Base-by-base conservation (phyloP, 345 rosid species). In the Pugionium cornutum region DNA sequence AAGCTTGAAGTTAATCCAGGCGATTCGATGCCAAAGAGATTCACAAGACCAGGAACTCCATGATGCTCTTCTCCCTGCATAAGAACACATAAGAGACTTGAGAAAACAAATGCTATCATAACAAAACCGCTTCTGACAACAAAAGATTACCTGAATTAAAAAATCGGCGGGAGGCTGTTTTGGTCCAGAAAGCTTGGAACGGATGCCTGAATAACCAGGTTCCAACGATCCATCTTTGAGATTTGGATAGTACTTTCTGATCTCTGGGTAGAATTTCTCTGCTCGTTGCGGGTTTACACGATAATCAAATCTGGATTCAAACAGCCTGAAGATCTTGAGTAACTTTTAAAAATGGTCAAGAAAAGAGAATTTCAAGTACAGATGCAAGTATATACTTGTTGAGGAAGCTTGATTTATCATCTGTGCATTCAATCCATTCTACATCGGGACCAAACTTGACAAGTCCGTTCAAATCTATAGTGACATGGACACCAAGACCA, bases 381-480 rank as follows among this genome's bases (percentile, higher is more conserved):
- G 34, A 80, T n/a, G 27, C 51, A 75, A 60, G 36, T 27, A 52
- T 40, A 61, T 83, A 87, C 97, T 70, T 82, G 61, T 92, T 84
- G 58, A 88, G 85, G 76, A 88, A 92, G 89, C 84, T 86, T 35
- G 85, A 78, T 62, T 70, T 45, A 42, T 87, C 94, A 25, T 82
- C 86, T 42, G 58, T 27, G 70, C 83, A 76, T 44, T 78, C 44
- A 45, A 88, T 86, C 97, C 98, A 92, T 66, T 92, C 97, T 49
- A 92, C 97, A 77, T 92, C 88, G 0, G 98, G 98, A 47, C 98
- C 97, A 82, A 88, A 92, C 86, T 89, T 92, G 44, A 88, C 81
- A 71, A 81, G 82, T 53, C 96, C 94, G 64, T 84, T 86, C 78
- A 92, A 83, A 80, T 89, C 98, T 64, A 92, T 62, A 56, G 96